These are phyloP conservation scores for Dioscorea zingiberensis DNA, from an alignment of 106 monocot species.

Conservation along the genomic window DNA sequence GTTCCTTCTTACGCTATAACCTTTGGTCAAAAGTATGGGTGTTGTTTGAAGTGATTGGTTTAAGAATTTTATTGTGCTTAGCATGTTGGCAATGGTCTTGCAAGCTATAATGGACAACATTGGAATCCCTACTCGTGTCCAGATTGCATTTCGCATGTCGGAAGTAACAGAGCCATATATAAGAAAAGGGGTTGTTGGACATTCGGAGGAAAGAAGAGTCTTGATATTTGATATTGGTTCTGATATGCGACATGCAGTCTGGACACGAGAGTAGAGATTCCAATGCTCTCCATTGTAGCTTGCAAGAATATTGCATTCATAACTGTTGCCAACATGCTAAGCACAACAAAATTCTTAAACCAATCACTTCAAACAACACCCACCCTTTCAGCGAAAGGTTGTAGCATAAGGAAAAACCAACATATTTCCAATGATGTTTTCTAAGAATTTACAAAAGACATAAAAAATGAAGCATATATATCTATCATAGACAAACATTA, in stretches of 20 bases:
- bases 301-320: slow-evolving; percentile 99
- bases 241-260: slow-evolving; percentile 96
- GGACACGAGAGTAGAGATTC: slow-evolving; percentile 94
- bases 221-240: no score
- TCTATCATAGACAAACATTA: no score
- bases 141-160: slow-evolving; percentile 97
- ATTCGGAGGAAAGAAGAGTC: slow-evolving; percentile 96
- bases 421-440: no score
- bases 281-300: slow-evolving; percentile 99
- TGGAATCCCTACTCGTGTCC: slow-evolving; percentile 94
- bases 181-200: slow-evolving; percentile 76
- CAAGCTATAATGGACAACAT: slow-evolving; percentile 99
- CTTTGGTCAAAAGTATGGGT: no score
- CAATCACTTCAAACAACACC: no score
- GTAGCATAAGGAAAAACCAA: no score
- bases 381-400: no score
- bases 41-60: no score
- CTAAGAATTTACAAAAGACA: no score
- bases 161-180: slow-evolving; percentile 99
- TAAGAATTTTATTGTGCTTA: slow-evolving; percentile 8
- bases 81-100: slow-evolving; percentile 96
- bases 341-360: not conserved
- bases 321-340: slow-evolving; percentile 94
- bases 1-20: no score
- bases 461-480: no score